Conservation (phyloP, 768 basidiomycete species). For the Rhodotorula kratochvilovae region DNA sequence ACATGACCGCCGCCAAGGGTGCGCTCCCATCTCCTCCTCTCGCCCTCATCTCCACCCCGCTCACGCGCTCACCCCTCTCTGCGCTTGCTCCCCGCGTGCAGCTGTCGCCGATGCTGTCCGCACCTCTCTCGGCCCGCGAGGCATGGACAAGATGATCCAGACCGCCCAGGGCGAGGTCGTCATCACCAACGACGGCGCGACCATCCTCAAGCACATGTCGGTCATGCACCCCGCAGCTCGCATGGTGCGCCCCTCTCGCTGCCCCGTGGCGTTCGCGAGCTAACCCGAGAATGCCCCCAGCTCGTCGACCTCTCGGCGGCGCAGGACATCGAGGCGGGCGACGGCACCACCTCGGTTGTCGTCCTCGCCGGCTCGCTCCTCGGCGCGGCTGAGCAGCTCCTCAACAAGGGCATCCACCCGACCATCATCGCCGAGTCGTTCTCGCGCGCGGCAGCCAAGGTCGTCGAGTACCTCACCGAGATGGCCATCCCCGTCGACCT, state of each 20-base stretch:
- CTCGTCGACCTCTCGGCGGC: conserved; percentile 95
- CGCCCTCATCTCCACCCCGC: not conserved
- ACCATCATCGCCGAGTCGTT: conserved; percentile 96
- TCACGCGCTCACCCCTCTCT: not conserved
- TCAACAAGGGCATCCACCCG: conserved; percentile 88
- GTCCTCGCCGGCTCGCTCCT: conserved; percentile 90
- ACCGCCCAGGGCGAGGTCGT: conserved; percentile 81
- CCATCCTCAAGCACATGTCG: conserved; percentile 75
- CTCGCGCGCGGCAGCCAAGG: conserved; percentile 81
- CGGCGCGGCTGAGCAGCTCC: conserved; percentile 92
- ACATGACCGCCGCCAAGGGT: conserved; percentile 90
- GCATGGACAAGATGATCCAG: conserved; percentile 98
- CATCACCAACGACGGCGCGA: conserved; percentile 98
- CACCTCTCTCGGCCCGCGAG: conserved; percentile 90
- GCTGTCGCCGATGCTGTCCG: conserved; percentile 96
- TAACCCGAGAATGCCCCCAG: conserved; percentile 50
- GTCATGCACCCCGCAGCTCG: conserved; percentile 96
- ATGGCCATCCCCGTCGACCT: conserved; percentile 89
- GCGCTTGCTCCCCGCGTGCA: conserved; percentile 48
- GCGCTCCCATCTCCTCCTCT: not conserved
- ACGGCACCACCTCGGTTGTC: conserved; percentile 96
- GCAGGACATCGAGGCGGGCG: conserved; percentile 97
- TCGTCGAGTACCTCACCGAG: conserved; percentile 88
- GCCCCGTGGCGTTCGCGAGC: not conserved
- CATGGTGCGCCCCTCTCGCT: conserved; percentile 61